phyloP scores from a whole-genome alignment of 805 yeast species.

The Hagleromyces aurorensis region DNA sequence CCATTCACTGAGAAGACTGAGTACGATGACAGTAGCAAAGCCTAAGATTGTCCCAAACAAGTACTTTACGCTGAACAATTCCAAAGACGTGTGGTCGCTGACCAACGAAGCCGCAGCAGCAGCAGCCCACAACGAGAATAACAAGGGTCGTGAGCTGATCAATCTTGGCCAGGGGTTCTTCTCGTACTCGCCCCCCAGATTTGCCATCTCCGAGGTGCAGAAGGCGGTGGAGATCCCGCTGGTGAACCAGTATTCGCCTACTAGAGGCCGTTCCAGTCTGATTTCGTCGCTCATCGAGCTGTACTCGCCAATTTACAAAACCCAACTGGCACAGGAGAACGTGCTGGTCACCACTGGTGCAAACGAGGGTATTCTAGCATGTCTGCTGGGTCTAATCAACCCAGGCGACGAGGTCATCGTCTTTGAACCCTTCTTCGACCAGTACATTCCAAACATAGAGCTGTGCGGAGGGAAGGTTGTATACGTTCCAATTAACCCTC shows the following conservation, averaged over 20 bases:
- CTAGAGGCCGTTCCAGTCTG: constrained; percentile 77
- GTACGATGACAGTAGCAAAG: constrained; percentile 10
- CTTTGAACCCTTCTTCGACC: constrained; percentile 95
- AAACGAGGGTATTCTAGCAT: constrained; percentile 86
- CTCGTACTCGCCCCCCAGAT: constrained; percentile 92
- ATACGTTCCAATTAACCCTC: constrained; percentile 81
- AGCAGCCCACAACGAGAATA: constrained; percentile 44
- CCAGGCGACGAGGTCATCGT: constrained; percentile 94
- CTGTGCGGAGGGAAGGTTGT: constrained; percentile 89
- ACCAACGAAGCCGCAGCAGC: constrained; percentile 93
- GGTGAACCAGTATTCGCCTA: constrained; percentile 87
- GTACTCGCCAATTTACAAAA: constrained; percentile 58
- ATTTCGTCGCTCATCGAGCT: constrained; percentile 60
- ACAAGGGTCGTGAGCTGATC: constrained; percentile 66
- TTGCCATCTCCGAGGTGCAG: constrained; percentile 77
- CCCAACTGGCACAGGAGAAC: constrained; percentile 36
- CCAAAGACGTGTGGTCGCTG: constrained; percentile 90
- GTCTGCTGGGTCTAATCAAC: constrained; percentile 75
- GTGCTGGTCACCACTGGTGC: constrained; percentile 92
- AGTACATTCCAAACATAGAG: constrained; percentile 89
- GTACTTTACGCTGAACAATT: constrained; percentile 54
- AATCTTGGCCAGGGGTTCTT: constrained; percentile 97
- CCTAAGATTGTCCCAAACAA: constrained; percentile 23
- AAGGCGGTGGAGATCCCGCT: constrained; percentile 64
- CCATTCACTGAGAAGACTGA: no score